Evolutionary conservation across 2,329 filamentous ascomycete species (phyloP).

Genomic region (Sarocladium strictum): DNA sequence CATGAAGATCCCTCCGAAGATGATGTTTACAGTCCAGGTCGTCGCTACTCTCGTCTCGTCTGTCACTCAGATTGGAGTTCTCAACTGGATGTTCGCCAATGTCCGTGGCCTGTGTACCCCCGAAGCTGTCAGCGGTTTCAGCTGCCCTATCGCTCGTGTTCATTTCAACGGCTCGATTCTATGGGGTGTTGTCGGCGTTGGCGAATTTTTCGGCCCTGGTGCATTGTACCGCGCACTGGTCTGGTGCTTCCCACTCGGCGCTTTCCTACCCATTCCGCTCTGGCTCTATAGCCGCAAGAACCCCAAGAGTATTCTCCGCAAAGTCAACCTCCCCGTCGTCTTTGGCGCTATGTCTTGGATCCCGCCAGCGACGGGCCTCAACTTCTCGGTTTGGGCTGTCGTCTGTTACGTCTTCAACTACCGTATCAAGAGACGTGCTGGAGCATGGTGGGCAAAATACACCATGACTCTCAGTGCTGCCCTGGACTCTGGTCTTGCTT

Average conservation of each 20-base stretch:
- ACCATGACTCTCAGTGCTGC: slow-evolving; percentile 84
- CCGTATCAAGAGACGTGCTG: slow-evolving; percentile 60
- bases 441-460: slow-evolving; percentile 84
- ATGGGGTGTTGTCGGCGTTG: slow-evolving; percentile 81
- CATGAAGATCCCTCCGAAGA: slow-evolving; percentile 80
- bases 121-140: slow-evolving; percentile 78
- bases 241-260: slow-evolving; percentile 76
- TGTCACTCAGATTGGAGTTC: slow-evolving; percentile 72
- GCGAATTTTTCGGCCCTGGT: slow-evolving; percentile 71
- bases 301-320: slow-evolving; percentile 59
- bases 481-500: slow-evolving; percentile 75
- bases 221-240: slow-evolving; percentile 72
- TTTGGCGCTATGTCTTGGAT: slow-evolving; percentile 84
- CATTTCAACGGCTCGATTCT: slow-evolving; percentile 88
- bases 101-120: slow-evolving; percentile 73
- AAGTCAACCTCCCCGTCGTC: slow-evolving; percentile 75
- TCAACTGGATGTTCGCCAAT: slow-evolving; percentile 86
- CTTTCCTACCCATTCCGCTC: slow-evolving; percentile 65
- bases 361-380: slow-evolving; percentile 77
- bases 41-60: slow-evolving; percentile 70
- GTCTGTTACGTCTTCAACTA: slow-evolving; percentile 85
- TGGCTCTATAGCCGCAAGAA: slow-evolving; percentile 61
- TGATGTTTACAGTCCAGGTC: slow-evolving; percentile 73
- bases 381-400: slow-evolving; percentile 81
- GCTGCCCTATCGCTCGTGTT: slow-evolving; percentile 78